Evolutionary conservation across 2,329 filamentous ascomycete species (phyloP).

Genomic region (Calonectria ilicicola): DNA sequence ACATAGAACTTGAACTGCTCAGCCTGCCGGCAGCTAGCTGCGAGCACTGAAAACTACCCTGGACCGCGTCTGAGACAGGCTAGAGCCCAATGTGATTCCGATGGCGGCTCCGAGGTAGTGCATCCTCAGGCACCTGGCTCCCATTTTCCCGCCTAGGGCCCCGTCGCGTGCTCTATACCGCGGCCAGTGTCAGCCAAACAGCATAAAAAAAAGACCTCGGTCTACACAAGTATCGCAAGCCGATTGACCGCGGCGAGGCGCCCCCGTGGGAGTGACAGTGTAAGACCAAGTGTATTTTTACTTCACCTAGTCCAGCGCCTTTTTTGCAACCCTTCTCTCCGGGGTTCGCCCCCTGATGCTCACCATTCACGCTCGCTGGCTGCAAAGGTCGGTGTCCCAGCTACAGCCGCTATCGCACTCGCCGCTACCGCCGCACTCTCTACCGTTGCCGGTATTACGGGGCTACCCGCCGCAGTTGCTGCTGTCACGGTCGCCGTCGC

Average conservation of each 20-base stretch:
- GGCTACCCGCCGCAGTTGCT: conserved; percentile 16
- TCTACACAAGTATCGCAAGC: conserved; percentile 32
- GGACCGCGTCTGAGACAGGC: conserved; percentile 18
- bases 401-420: conserved; percentile 21
- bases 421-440: conserved; percentile 1
- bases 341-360: conserved; percentile 43
- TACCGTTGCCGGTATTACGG: conserved; percentile 12
- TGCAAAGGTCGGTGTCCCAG: conserved; percentile 36
- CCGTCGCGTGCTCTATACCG: not conserved
- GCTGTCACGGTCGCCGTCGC: conserved; percentile 20
- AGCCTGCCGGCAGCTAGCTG: not conserved
- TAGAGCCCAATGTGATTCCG: conserved; percentile 32
- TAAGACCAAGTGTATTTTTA: conserved; percentile 28
- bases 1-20: not conserved
- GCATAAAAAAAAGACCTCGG: conserved; percentile 36
- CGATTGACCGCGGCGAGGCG: conserved; percentile 38
- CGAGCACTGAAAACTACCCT: conserved; percentile 4
- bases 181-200: conserved; percentile 7
- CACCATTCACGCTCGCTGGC: conserved; percentile 29
- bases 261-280: not conserved
- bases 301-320: conserved; percentile 7
- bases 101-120: conserved; percentile 14
- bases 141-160: conserved; percentile 25
- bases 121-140: conserved; percentile 15
- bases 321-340: conserved; percentile 36